Evolutionary conservation across 768 basidiomycete genomes (phyloP), one percentile per base, ranked within the genome.

Genomic region (Kwoniella botswanensis): DNA sequence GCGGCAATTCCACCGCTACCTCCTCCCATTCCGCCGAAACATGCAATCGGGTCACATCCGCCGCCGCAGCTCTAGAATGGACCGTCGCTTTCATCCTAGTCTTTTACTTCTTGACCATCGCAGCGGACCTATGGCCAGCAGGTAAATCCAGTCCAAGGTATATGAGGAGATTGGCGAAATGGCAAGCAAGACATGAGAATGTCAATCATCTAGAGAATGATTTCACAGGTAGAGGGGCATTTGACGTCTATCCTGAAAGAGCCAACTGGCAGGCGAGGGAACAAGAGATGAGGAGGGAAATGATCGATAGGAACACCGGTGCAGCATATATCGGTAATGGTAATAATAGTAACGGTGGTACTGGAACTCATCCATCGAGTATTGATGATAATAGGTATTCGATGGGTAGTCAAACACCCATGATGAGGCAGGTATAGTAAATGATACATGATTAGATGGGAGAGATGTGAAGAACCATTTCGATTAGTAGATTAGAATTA

Each of bases 51-150:
- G 74, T 84, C 65, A 80, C 81, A 18, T 78, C 76, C 0, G 82
- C 74, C 2, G 82, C 83, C 6, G 85, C 82, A 7, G 77, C 76
- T 2, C 75, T 84, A 57, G 85, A 85, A 75, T 84, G 84, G 82
- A 66, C 79, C 42, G 77, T 84, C 26, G 75, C 83, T 2, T 82
- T 83, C 74, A 72, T 79, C 64, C 71, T 83, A 9, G 68, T 70
- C 64, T 81, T 79, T 65, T 84, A 86, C 79, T 82, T 84, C 63
- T 56, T 77, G 43, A 84, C 84, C 10, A 77, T 86, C 66, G 76
- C 77, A 50, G 76, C 83, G 62, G 85, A 86, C 70, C 76, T 85
- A 12, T 86, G 83, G 83, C 84, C 84, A 15, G 80, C 84, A 9
- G 82, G 82, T 12, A 83, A 83, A 63, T 76, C 81, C 3, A 79